phyloP scores from a whole-genome alignment of 306 rosid species.

The Mimosa bimucronata region DNA sequence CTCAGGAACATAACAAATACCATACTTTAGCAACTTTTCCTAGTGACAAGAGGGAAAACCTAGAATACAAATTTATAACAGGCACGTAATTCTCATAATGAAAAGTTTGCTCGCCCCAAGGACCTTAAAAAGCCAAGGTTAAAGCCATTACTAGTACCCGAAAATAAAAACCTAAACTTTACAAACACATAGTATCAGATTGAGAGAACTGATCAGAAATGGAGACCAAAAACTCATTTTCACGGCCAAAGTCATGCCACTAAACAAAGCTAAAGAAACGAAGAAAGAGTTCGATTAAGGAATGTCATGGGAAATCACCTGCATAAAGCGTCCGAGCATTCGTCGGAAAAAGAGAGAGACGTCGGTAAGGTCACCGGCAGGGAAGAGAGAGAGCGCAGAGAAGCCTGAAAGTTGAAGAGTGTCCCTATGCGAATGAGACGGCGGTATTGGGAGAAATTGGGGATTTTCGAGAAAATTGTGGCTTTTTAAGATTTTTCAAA shows the following conservation, averaged over 20 bases:
- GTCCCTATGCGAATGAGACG: not conserved
- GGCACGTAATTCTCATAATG: not conserved
- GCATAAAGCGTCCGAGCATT: not conserved
- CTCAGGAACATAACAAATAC: not conserved
- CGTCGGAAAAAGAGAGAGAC: not conserved
- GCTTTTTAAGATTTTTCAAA: not conserved
- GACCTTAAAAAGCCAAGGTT: not conserved
- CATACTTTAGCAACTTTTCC: not conserved
- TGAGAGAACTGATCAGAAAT: not conserved
- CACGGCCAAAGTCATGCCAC: not conserved
- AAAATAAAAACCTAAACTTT: not conserved
- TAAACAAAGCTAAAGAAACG: not conserved
- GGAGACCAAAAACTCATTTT: not conserved
- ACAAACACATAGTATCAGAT: not conserved
- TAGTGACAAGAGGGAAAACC: not conserved
- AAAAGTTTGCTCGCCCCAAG: not conserved
- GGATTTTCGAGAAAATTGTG: not conserved
- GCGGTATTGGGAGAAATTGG: not conserved
- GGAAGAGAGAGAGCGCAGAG: not conserved
- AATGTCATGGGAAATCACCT: not conserved
- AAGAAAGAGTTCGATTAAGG: not conserved
- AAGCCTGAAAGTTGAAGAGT: not conserved
- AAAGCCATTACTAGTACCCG: not conserved
- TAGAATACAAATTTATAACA: not conserved
- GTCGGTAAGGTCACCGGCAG: not conserved